These are phyloP conservation scores for Pseudocercospora pini-densiflorae DNA, from an alignment of 2,329 filamentous ascomycete genomes.

Conservation along the genomic window DNA sequence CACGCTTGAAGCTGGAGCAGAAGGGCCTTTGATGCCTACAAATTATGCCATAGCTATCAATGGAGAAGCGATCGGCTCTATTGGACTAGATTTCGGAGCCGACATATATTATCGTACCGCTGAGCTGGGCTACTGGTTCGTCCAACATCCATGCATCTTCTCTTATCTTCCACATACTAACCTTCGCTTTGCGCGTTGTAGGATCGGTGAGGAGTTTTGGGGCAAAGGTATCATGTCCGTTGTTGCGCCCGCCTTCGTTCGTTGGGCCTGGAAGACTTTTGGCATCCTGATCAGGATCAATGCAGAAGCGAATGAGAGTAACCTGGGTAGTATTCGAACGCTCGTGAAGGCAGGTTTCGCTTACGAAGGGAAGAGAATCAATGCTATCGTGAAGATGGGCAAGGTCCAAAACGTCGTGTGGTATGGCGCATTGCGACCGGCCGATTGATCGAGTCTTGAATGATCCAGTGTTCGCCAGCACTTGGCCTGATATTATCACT, in stretches of 20 bases:
- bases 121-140: conserved; percentile 51
- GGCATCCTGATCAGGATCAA: conserved; percentile 38
- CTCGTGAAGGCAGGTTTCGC: conserved; percentile 46
- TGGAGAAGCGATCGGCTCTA: conserved; percentile 41
- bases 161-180: background rate
- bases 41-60: conserved; percentile 34
- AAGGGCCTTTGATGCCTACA: conserved; percentile 25
- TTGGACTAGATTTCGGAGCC: conserved; percentile 42
- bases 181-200: background rate
- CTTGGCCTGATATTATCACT: no score
- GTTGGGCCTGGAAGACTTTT: conserved; percentile 42
- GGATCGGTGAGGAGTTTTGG: conserved; percentile 38
- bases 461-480: background rate
- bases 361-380: conserved; percentile 43
- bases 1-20: conserved; percentile 22
- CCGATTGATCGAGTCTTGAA: background rate
- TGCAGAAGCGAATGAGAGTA: conserved; percentile 38
- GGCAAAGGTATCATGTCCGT: conserved; percentile 39
- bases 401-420: conserved; percentile 39
- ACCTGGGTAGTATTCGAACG: conserved; percentile 42
- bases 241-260: conserved; percentile 40
- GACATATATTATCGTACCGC: conserved; percentile 45
- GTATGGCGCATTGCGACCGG: conserved; percentile 42
- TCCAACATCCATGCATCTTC: background rate
- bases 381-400: conserved; percentile 43